Conservation (phyloP, 805 yeast species). For the Priceomyces medius region DNA sequence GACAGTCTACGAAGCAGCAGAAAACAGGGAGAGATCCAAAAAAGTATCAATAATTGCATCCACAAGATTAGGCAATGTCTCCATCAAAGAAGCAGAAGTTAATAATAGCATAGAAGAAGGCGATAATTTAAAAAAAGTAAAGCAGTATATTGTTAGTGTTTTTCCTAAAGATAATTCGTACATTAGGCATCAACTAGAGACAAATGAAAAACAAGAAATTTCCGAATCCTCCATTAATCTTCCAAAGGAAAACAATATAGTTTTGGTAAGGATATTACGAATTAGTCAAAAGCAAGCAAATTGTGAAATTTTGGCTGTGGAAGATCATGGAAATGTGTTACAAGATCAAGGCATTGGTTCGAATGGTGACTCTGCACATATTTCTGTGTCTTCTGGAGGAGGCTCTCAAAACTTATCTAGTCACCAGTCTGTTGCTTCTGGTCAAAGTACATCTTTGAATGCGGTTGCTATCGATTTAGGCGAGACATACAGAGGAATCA, state of each 20-base stretch:
- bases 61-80: slow-evolving; percentile 62
- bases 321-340: slow-evolving; percentile 55
- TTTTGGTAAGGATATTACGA: slow-evolving; percentile 70
- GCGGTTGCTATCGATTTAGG: slow-evolving; percentile 66
- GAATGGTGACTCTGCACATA: slow-evolving; percentile 43
- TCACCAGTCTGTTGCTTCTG: slow-evolving; percentile 36
- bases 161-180: slow-evolving; percentile 27
- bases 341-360: slow-evolving; percentile 68
- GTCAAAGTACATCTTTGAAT: slow-evolving; percentile 37
- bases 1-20: slow-evolving; percentile 44
- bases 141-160: slow-evolving; percentile 30
- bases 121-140: slow-evolving; percentile 12
- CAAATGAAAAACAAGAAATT: background rate
- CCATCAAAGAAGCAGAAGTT: slow-evolving; percentile 23
- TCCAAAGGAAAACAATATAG: slow-evolving; percentile 84
- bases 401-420: slow-evolving; percentile 47
- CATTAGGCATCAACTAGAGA: slow-evolving; percentile 19
- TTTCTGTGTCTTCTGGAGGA: slow-evolving; percentile 46
- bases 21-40: slow-evolving; percentile 27
- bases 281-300: slow-evolving; percentile 68
- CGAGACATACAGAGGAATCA: slow-evolving; percentile 83
- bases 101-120: slow-evolving; percentile 8
- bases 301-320: slow-evolving; percentile 71
- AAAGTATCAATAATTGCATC: slow-evolving; percentile 49
- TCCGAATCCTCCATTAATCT: slow-evolving; percentile 44